A percentile compares a stretch with the other conserved stretches of the same genome.
phyloP scores from a whole-genome alignment of 2,329 filamentous ascomycete species.

The Colletotrichum kahawae region DNA sequence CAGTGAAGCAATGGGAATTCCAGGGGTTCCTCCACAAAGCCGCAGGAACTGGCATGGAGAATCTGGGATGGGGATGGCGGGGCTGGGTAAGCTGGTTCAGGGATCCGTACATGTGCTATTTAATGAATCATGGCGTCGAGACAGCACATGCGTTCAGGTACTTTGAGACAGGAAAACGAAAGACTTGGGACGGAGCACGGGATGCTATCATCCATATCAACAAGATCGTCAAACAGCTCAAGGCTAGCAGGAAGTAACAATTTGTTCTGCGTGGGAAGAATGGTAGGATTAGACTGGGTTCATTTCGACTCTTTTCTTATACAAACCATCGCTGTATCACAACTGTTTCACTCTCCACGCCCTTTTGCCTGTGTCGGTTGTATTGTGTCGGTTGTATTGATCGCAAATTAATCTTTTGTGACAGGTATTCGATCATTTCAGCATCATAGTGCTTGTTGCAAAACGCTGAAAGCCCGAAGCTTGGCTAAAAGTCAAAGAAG shows the following conservation, averaged over 20 bases:
- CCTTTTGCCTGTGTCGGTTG: not conserved
- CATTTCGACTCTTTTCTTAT: not conserved
- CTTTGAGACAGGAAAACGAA: slow-evolving; percentile 45
- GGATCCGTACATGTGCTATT: slow-evolving; percentile 38
- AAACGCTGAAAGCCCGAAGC: not conserved
- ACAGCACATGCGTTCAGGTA: slow-evolving; percentile 44
- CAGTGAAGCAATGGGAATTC: slow-evolving; percentile 36
- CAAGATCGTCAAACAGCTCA: slow-evolving; percentile 33
- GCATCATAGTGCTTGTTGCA: not conserved
- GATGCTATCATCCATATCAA: slow-evolving; percentile 37
- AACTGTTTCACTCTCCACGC: not conserved
- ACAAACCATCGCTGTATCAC: rapidly evolving
- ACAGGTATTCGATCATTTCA: not conserved
- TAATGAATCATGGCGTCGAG: slow-evolving; percentile 44
- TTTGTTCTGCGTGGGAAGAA: not conserved
- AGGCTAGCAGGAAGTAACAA: not conserved
- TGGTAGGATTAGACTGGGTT: not conserved
- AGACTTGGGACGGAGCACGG: slow-evolving; percentile 41
- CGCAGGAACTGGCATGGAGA: slow-evolving; percentile 46
- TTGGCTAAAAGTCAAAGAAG: too few relatives aligned
- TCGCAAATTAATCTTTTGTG: too few relatives aligned
- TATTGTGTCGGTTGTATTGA: too few relatives aligned
- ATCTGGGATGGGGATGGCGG: slow-evolving; percentile 42
- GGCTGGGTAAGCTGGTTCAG: slow-evolving; percentile 47
- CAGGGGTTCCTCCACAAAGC: slow-evolving; percentile 40